phyloP scores from a whole-genome alignment of 2,329 filamentous ascomycete genomes.

The Moelleriella libera region DNA sequence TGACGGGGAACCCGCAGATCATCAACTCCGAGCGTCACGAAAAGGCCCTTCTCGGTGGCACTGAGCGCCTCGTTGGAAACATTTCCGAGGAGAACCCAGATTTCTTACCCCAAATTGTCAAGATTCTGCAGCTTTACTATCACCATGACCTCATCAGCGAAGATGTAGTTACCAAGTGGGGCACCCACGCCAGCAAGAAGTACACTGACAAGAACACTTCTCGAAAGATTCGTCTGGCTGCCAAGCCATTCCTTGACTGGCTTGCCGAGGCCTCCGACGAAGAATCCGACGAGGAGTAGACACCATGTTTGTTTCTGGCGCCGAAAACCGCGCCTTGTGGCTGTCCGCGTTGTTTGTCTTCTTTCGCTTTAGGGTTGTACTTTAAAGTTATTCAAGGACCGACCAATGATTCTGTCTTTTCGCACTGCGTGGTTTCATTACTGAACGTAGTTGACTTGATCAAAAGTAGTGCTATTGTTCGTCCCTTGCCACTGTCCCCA shows the following conservation, averaged over 20 bases:
- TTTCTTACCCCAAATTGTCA: slow-evolving; percentile 61
- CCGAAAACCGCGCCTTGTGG: background rate
- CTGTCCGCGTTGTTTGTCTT: background rate
- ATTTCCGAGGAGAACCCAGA: slow-evolving; percentile 66
- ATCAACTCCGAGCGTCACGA: slow-evolving; percentile 86
- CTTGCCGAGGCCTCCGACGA: slow-evolving; percentile 66
- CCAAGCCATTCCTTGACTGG: slow-evolving; percentile 89
- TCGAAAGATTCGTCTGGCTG: slow-evolving; percentile 91
- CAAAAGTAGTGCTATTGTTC: too few relatives aligned
- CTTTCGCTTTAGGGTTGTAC: background rate
- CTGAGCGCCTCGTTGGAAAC: slow-evolving; percentile 72
- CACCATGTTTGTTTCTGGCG: background rate
- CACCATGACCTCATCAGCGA: slow-evolving; percentile 80
- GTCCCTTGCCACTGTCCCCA: too few relatives aligned
- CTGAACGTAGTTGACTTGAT: too few relatives aligned
- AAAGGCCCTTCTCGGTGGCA: slow-evolving; percentile 88
- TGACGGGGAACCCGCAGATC: slow-evolving; percentile 4
- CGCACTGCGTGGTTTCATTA: too few relatives aligned
- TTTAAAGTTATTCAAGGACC: background rate
- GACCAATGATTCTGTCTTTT: too few relatives aligned
- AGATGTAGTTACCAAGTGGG: slow-evolving; percentile 83
- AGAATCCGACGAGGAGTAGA: slow-evolving; percentile 43
- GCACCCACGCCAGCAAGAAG: slow-evolving; percentile 92
- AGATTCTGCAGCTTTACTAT: slow-evolving; percentile 82
- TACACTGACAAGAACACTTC: slow-evolving; percentile 82